Conservation (phyloP, 805 yeast species). For the Hanseniaspora guilliermondii region DNA sequence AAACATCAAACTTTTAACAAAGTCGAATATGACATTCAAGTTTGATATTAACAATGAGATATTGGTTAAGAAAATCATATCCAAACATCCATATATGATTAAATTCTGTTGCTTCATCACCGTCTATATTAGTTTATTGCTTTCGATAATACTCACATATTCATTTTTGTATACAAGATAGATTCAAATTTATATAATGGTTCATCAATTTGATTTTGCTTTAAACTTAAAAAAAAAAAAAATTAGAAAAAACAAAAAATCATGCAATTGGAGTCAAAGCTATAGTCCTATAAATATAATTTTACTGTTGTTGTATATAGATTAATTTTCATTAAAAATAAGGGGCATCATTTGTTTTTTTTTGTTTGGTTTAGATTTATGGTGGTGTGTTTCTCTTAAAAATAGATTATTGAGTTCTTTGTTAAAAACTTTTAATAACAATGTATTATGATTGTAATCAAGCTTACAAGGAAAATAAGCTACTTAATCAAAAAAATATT, state of each 20-base stretch:
- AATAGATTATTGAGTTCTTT: too few species aligned
- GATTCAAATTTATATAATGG: too few species aligned
- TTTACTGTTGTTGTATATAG: background rate
- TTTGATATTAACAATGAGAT: slow-evolving; percentile 5
- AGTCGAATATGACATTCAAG: background rate
- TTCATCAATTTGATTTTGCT: too few species aligned
- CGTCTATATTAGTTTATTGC: background rate
- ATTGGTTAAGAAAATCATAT: background rate
- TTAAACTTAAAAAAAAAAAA: background rate
- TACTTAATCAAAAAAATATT: background rate
- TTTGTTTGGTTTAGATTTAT: too few species aligned
- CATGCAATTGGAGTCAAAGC: background rate
- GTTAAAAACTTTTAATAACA: too few species aligned
- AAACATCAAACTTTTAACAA: background rate
- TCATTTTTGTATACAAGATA: background rate
- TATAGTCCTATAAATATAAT: background rate
- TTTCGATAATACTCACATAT: background rate
- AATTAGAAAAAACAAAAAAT: background rate
- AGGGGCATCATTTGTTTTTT: background rate
- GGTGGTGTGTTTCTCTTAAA: too few species aligned
- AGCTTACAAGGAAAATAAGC: background rate
- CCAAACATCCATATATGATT: background rate
- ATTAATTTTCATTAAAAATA: background rate
- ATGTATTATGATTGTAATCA: background rate
- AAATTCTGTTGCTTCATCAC: background rate